Evolutionary conservation across 306 rosid genomes (phyloP).

Genomic region (Purshia tridentata): DNA sequence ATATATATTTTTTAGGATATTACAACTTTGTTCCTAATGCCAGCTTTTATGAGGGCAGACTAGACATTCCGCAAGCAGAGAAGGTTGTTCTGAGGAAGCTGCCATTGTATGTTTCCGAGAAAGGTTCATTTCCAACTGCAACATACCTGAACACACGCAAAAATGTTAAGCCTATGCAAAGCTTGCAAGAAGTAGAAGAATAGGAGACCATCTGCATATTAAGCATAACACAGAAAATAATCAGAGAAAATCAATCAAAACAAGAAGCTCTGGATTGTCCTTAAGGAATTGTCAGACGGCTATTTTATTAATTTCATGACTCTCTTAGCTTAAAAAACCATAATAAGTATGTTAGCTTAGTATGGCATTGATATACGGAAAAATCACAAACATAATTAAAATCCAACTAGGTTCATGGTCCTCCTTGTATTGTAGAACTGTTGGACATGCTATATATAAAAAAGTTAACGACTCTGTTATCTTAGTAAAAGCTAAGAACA

Average conservation of each 20-base stretch:
- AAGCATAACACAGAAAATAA: not conserved
- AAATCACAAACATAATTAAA: not conserved
- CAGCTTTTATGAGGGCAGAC: slow-evolving; percentile 47
- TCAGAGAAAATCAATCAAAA: not conserved
- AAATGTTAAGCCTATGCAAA: slow-evolving; percentile 8
- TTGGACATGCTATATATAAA: not conserved
- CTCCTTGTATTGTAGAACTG: slow-evolving; percentile 8
- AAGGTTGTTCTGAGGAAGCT: slow-evolving; percentile 45
- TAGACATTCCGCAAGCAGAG: slow-evolving; percentile 51
- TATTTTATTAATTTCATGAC: not conserved
- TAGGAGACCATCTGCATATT: not conserved
- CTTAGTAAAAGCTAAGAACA: not conserved
- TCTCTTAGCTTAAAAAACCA: not conserved
- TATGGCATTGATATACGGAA: not conserved
- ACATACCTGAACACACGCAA: slow-evolving; percentile 39
- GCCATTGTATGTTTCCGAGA: slow-evolving; percentile 51
- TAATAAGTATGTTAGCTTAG: not conserved
- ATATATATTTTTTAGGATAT: no score
- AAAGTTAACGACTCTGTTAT: not conserved
- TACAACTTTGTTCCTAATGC: slow-evolving; percentile 41
- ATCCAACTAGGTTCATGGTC: not conserved
- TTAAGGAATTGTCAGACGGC: not conserved
- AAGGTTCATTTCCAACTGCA: slow-evolving; percentile 60
- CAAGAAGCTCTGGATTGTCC: not conserved
- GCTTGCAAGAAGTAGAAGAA: slow-evolving; percentile 11